Base-by-base conservation (phyloP, 2,329 filamentous ascomycete genomes). In the Verticillium klebahnii region DNA sequence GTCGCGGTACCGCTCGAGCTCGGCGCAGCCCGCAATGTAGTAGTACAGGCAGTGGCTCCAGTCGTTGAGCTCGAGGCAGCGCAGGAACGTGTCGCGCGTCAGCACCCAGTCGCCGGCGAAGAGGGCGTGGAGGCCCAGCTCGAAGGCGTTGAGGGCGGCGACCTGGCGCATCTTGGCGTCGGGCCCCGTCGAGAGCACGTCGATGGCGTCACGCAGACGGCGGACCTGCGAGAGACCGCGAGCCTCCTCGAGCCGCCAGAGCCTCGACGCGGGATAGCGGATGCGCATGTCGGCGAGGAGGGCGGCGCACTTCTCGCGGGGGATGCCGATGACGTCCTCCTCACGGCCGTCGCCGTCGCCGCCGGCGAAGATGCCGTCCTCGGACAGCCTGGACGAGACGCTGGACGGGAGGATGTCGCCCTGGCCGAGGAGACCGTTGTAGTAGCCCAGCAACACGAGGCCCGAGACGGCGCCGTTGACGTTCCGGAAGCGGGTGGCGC, bases 1-100 rank as follows among this genome's bases (percentile, higher is more conserved):
- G 60, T 87, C 79, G 11, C 95, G 87, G 75, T 97, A 98, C 5
- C 92, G 80, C 69, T 95, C 92, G 1, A 98, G 76, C 67, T 96
- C 88, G 0, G 90, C 89, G 14, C 85, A 83, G 8, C 89, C 95
- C 1, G 91, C 90, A 66, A 96, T 90, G 76, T 93, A 98, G 72
- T 92, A 92, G 77, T 99, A 98, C 60, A 98, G 74, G 0, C 89
- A 87, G 59, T 93, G 92, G 61, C 89, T 93, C 95, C 95, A 98
- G 68, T 91, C 91, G 75, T 97, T 97, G 61, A 95, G 82, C 60
- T 91, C 88, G 12, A 91, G 80, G 66, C 91, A 93, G 66, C 84
- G 72, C 50, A 93, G 74, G 74, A 97, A 98, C 0, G 86, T 83
- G 61, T 89, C 82, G 3, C 91, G 85, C 74, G 91, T 93, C 4